Base-by-base conservation (phyloP, 345 rosid genomes). In the Ceriops zippeliana region DNA sequence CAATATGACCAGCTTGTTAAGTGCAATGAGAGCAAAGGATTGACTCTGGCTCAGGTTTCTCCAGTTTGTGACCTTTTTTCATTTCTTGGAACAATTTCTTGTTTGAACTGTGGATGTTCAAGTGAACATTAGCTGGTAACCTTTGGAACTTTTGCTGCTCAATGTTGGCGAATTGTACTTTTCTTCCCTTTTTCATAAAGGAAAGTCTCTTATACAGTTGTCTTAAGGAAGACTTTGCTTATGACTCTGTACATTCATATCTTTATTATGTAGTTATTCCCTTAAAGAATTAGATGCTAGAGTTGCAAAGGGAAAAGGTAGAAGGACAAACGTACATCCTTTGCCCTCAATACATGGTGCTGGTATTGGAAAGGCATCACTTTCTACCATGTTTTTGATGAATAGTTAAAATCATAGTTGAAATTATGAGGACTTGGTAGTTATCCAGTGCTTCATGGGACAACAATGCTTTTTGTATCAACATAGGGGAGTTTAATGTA, bases 1-100 rank as follows among this genome's bases (percentile, higher is more conserved):
- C 96, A 88, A 57, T 92, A 87, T 67, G 96, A 87, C 71, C 87
- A 86, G 63, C 88, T 92, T 59, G 91, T 92, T 27, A 84, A 84
- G 84, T 87, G 88, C 71, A 82, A 86, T 69, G 85, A 78, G 68
- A 83, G 66, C 70, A 85, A 86, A 58, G 91, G 88, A 75, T 76
- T 92, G 80, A 90, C 98, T 6, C 72, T 90, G 19, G 83, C 87
- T 69, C 96, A 90, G 98, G 98, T 92, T 76, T 76, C 47, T 38
- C 56, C 31, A 22, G 26, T 49, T 59, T 46, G 6, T 38, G 38
- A 24, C 53, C 49, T 30, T 17, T 51, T 54, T 57, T 47, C 30
- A 32, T 52, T 49, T 63, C 66, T 53, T 24, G n/a, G 28, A 11
- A 17, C 24, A 46, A 20, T 38, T 38, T 53, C 24, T 61, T 42